A percentile compares a stretch with the other conserved stretches of the same genome.
phyloP scores from a whole-genome alignment of 2,329 filamentous ascomycete species.

The Penicillium crustosum region DNA sequence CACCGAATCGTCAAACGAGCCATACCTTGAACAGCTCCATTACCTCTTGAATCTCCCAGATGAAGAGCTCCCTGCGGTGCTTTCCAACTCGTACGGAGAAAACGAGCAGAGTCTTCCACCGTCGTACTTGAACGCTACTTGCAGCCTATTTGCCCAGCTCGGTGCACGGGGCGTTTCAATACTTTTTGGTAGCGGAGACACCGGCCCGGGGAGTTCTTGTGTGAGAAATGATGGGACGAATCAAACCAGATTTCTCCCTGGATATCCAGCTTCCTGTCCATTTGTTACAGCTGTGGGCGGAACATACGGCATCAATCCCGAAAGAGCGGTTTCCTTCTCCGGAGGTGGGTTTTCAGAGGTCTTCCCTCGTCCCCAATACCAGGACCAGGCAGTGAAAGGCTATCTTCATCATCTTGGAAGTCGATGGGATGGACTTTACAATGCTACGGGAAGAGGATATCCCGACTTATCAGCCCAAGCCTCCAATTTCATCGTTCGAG shows the following conservation, averaged over 20 bases:
- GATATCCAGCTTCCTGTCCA: conserved; percentile 59
- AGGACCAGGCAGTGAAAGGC: conserved; percentile 44
- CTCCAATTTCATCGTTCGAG: conserved; percentile 41
- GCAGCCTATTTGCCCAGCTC: conserved; percentile 63
- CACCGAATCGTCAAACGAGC: conserved; percentile 59
- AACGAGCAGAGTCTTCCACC: conserved; percentile 63
- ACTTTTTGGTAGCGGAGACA: conserved; percentile 65
- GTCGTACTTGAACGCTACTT: conserved; percentile 61
- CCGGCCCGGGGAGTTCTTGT: conserved; percentile 58
- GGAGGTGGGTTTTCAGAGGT: conserved; percentile 51
- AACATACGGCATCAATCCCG: conserved; percentile 55
- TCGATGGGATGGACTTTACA: conserved; percentile 49
- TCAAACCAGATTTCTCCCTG: conserved; percentile 53
- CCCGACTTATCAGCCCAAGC: conserved; percentile 64
- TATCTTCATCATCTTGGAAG: conserved; percentile 47
- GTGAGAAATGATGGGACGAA: conserved; percentile 57
- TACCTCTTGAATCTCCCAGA: conserved; percentile 58
- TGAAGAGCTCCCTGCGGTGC: conserved; percentile 59
- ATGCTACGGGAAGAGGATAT: conserved; percentile 57
- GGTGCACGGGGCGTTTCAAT: conserved; percentile 66
- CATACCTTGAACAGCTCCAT: conserved; percentile 64
- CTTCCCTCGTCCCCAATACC: conserved; percentile 51
- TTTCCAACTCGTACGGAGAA: conserved; percentile 70
- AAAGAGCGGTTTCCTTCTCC: conserved; percentile 55
- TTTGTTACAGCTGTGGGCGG: conserved; percentile 65